phyloP scores from a whole-genome alignment of 2,329 filamentous ascomycete genomes.

The Stenocarpella maydis region DNA sequence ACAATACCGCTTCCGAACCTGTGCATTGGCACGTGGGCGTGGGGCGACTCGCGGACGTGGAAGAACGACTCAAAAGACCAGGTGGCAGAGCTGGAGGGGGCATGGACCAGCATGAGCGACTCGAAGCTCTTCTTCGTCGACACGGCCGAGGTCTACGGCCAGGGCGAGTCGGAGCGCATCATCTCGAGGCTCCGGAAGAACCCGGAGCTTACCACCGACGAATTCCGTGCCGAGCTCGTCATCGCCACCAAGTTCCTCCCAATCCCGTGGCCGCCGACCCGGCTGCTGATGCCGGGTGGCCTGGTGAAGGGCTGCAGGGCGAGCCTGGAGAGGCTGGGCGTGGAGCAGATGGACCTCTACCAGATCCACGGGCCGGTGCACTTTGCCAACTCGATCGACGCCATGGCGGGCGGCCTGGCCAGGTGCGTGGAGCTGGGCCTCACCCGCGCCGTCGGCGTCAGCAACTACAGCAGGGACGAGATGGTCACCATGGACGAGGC shows the following conservation, averaged over 20 bases:
- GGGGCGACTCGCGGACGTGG: slow-evolving; percentile 74
- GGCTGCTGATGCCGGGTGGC: slow-evolving; percentile 39
- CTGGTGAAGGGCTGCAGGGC: slow-evolving; percentile 48
- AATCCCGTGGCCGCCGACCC: slow-evolving; percentile 37
- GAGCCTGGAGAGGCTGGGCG: slow-evolving; percentile 47
- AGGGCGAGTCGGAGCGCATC: slow-evolving; percentile 51
- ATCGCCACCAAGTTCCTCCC: slow-evolving; percentile 52
- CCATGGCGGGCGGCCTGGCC: slow-evolving; percentile 50
- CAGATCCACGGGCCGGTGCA: slow-evolving; percentile 55
- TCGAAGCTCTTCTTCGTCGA: slow-evolving; percentile 52
- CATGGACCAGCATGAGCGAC: slow-evolving; percentile 48
- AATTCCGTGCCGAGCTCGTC: slow-evolving; percentile 46
- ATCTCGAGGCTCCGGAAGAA: slow-evolving; percentile 40
- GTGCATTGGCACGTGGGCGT: slow-evolving; percentile 84
- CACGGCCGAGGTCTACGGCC: slow-evolving; percentile 53
- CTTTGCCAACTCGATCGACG: slow-evolving; percentile 46
- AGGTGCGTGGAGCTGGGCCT: slow-evolving; percentile 52
- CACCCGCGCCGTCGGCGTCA: slow-evolving; percentile 51
- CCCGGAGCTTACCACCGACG: slow-evolving; percentile 45
- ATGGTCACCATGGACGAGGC: slow-evolving; percentile 53
- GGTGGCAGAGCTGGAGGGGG: slow-evolving; percentile 70
- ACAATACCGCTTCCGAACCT: slow-evolving; percentile 46
- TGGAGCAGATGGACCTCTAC: slow-evolving; percentile 46
- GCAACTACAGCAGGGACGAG: slow-evolving; percentile 52
- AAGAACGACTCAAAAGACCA: slow-evolving; percentile 80